Evolutionary conservation across 805 yeast genomes (phyloP), one percentile per base, ranked within the genome.

Genomic region (Saccharomycopsis fermentans): DNA sequence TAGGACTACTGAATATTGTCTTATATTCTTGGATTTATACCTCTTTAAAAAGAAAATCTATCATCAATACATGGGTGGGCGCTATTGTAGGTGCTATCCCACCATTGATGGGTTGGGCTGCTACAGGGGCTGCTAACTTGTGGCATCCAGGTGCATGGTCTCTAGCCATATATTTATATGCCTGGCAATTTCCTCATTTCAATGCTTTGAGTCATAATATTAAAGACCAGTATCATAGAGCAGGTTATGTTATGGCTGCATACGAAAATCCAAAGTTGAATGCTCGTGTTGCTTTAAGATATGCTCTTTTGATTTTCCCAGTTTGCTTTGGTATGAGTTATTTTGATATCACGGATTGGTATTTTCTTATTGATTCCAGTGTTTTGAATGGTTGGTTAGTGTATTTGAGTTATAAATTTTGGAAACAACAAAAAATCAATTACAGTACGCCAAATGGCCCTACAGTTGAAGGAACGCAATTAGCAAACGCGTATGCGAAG

Each of bases 171-270:
- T 73, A 94, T 56, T 73, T 94, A 43, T 94, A 87, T 68, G 96
- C 97, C 6, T 94, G 99, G 99, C 99, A 94, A 71, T 94, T 94
- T 71, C 99, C 99, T 1, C 99, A 94, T 70, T 94, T 94, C 75
- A 94, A 92, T 73, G 81, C 97, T 0, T 78, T 94, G 54, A 85
- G 95, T 56, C 97, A 91, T 71, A 86, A 86, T 64, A 84, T 94
- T 60, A 85, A 90, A 55, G 84, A 83, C 58, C 97, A 94, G 68
- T 94, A 94, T 69, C 84, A 86, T 65, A 77, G 78, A 54, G 99
- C 99, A 0, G 99, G 99, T 0, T 94, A 94, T 71, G 90, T 90
- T n/a, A 94, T 94, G 99, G 80, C 97, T 0, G 96, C 96, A 0
- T 91, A 87, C 74, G 91, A 84, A 62, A 88, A 92, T 67, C 99